These are phyloP conservation scores for Protostelium mycophagum DNA, from an alignment of 78 protist species.

Conservation along the genomic window DNA sequence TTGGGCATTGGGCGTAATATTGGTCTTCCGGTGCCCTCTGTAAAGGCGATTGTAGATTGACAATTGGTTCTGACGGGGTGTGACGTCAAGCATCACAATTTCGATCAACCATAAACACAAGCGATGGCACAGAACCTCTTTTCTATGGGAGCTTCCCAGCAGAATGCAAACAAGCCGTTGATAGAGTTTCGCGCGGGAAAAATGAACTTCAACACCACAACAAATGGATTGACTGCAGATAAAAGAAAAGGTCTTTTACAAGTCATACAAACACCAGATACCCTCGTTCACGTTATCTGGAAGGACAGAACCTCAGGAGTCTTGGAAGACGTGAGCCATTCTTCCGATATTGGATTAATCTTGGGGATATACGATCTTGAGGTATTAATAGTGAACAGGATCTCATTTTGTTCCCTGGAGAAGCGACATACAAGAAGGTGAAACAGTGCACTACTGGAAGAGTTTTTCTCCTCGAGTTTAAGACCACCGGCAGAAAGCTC, in stretches of 20 bases:
- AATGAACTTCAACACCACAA: not conserved
- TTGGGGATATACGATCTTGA: not conserved
- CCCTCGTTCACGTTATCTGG: not conserved
- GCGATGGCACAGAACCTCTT: not conserved
- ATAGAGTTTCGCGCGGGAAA: not conserved
- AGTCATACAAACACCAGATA: not conserved
- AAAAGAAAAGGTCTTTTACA: slow-evolving; percentile 4
- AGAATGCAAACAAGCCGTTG: not conserved
- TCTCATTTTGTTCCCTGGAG: slow-evolving; percentile 8
- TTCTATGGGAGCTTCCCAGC: not conserved
- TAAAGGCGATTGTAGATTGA: too few relatives aligned
- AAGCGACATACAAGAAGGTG: not conserved
- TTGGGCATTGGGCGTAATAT: too few relatives aligned
- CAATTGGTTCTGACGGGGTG: too few relatives aligned
- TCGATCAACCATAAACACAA: too few relatives aligned
- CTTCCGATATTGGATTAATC: not conserved
- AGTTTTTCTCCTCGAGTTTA: slow-evolving; percentile 18
- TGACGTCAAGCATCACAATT: too few relatives aligned
- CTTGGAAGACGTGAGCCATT: not conserved
- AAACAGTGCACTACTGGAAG: slow-evolving; percentile 3
- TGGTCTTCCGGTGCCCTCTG: too few relatives aligned
- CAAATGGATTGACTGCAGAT: not conserved
- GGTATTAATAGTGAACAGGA: too few relatives aligned
- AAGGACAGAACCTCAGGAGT: slow-evolving; percentile 6
- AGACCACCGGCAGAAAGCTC: not conserved